Conservation (phyloP, 2,329 filamentous ascomycete species). For the Fusarium mundagurra region DNA sequence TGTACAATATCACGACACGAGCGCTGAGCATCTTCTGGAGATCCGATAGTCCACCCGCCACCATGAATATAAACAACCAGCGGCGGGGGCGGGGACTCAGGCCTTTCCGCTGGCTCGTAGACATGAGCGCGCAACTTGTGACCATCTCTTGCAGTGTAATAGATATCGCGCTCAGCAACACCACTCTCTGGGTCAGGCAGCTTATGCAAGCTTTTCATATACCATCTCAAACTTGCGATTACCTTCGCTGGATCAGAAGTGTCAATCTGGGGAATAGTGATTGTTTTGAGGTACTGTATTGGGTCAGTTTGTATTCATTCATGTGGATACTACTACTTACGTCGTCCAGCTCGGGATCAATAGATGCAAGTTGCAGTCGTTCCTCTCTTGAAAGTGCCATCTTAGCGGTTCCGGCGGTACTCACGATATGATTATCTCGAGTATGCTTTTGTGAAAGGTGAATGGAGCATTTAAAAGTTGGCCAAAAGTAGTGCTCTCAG, state of each 20-base stretch:
- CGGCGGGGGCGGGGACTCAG: fast-evolving
- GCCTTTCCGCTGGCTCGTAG: neutral
- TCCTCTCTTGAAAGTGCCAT: neutral
- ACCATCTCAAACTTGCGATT: neutral
- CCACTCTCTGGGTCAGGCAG: neutral
- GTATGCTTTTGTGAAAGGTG: neutral
- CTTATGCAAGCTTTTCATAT: neutral
- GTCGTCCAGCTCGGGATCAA: neutral
- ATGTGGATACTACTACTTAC: neutral
- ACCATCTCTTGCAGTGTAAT: neutral
- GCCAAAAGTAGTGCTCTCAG: too few species aligned
- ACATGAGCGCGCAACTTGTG: neutral
- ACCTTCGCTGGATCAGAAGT: neutral
- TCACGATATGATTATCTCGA: neutral
- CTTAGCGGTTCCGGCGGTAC: fast-evolving
- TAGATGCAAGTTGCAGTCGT: neutral
- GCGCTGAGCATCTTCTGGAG: neutral
- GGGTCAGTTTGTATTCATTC: fast-evolving
- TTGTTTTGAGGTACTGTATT: neutral
- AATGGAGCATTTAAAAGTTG: fast-evolving
- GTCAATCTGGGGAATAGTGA: neutral
- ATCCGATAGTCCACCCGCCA: neutral
- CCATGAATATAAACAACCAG: neutral
- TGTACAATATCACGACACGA: neutral
- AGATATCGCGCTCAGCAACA: neutral